These are phyloP conservation scores for Aspergillus ustus DNA, from an alignment of 2,329 filamentous ascomycete species.

Conservation along the genomic window DNA sequence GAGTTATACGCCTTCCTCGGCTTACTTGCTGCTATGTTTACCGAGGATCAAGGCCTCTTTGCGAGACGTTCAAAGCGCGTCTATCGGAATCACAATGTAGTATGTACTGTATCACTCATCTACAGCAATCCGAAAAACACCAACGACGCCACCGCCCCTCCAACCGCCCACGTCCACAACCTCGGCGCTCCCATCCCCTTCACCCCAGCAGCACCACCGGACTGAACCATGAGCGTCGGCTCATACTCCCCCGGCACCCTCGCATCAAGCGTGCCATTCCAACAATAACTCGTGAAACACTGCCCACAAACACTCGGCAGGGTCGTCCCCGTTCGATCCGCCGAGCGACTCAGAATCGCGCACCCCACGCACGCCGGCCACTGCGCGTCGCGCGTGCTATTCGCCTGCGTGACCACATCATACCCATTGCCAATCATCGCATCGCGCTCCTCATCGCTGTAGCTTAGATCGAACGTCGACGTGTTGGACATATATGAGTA, in stretches of 20 bases:
- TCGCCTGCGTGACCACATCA: slow-evolving; percentile 78
- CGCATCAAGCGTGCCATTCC: slow-evolving; percentile 70
- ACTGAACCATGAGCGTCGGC: slow-evolving; percentile 32
- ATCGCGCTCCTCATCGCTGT: slow-evolving; percentile 69
- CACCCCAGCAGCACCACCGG: not conserved
- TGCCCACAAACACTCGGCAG: slow-evolving; percentile 70
- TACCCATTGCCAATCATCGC: slow-evolving; percentile 85
- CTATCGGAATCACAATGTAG: too few species aligned
- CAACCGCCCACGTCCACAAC: not conserved
- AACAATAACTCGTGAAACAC: slow-evolving; percentile 85
- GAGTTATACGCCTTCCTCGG: too few species aligned
- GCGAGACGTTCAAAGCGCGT: too few species aligned
- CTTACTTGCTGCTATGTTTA: too few species aligned
- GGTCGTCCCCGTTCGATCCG: slow-evolving; percentile 68
- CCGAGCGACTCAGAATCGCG: slow-evolving; percentile 75
- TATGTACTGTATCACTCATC: not conserved
- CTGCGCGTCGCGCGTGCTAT: slow-evolving; percentile 69
- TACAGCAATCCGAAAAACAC: not conserved
- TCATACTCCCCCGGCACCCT: slow-evolving; percentile 46
- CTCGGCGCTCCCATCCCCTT: not conserved
- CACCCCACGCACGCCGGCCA: slow-evolving; percentile 86
- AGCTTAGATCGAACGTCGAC: slow-evolving; percentile 71
- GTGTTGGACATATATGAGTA: slow-evolving; percentile 77
- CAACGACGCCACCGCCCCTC: not conserved
- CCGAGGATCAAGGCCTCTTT: too few species aligned